Percentiles rank a stretch among this genome's conserved stretches.
Conservation (phyloP, 768 basidiomycete species). For the Phlegmacium glaucopus region DNA sequence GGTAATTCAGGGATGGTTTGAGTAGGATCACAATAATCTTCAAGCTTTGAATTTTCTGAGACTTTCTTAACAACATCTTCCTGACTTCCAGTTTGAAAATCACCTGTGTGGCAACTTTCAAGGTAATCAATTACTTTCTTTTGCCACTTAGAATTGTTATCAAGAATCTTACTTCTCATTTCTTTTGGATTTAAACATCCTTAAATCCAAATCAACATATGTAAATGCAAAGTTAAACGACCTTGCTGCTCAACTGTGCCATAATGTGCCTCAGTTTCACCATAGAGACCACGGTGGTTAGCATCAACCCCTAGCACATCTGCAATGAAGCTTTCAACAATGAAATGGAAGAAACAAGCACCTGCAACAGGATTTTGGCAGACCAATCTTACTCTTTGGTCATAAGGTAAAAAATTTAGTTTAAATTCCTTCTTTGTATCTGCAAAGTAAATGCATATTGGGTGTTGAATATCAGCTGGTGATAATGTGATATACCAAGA, state of each 20-base stretch:
- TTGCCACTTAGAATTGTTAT: slow-evolving; percentile 16
- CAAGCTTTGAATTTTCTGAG: background rate
- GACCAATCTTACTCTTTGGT: slow-evolving; percentile 11
- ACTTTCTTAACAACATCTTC: slow-evolving; percentile 14
- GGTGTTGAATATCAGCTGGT: slow-evolving; percentile 24
- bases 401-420: slow-evolving; percentile 4
- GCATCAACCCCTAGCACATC: slow-evolving; percentile 17
- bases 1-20: slow-evolving; percentile 17
- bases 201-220: slow-evolving; percentile 29
- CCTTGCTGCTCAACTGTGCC: slow-evolving; percentile 30
- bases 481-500: slow-evolving; percentile 29
- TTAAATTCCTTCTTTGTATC: slow-evolving; percentile 12
- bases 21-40: slow-evolving; percentile 17
- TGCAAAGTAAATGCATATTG: slow-evolving; percentile 23
- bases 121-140: slow-evolving; percentile 19
- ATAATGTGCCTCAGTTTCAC: slow-evolving; percentile 21
- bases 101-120: slow-evolving; percentile 21
- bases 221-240: slow-evolving; percentile 29
- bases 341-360: slow-evolving; percentile 30
- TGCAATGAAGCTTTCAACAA: slow-evolving; percentile 22
- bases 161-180: slow-evolving; percentile 23
- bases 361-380: slow-evolving; percentile 27
- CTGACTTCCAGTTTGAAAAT: slow-evolving; percentile 25
- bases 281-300: slow-evolving; percentile 20
- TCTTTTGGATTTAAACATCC: slow-evolving; percentile 25